Evolutionary conservation across 495 filamentous ascomycete species (phyloP).

Genomic region (Penicillium daleae): DNA sequence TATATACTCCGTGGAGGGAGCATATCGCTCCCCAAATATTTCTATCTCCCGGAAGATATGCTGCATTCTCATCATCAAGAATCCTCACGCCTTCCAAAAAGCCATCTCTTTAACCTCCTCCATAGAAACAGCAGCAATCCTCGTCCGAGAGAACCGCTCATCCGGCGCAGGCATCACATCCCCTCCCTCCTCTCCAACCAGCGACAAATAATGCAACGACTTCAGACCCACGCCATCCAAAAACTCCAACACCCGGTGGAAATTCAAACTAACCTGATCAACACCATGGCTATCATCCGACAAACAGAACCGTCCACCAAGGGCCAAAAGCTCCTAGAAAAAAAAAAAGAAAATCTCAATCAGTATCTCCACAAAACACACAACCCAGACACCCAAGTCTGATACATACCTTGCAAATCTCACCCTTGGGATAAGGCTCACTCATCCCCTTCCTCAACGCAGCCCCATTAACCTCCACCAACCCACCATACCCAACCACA

Average conservation of each 20-base stretch:
- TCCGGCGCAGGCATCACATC: slow-evolving; percentile 32
- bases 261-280: slow-evolving; percentile 76
- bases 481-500: slow-evolving; percentile 71
- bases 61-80: neutral
- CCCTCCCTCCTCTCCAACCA: slow-evolving; percentile 27
- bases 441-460: slow-evolving; percentile 85
- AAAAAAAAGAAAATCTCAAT: neutral
- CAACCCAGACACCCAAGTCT: neutral
- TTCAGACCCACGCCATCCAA: slow-evolving; percentile 51
- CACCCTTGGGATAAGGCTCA: slow-evolving; percentile 83
- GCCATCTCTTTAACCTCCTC: slow-evolving; percentile 31
- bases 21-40: no score
- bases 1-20: no score
- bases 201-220: slow-evolving; percentile 45
- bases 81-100: slow-evolving; percentile 23
- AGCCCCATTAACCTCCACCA: slow-evolving; percentile 87
- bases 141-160: slow-evolving; percentile 46
- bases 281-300: slow-evolving; percentile 91
- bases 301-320: slow-evolving; percentile 81
- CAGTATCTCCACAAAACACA: slow-evolving; percentile 7
- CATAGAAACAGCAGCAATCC: slow-evolving; percentile 31
- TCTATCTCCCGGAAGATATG: neutral
- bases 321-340: slow-evolving; percentile 57
- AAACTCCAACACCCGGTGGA: slow-evolving; percentile 62
- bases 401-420: slow-evolving; percentile 72